Percentiles rank a stretch among this genome's conserved stretches.
These are phyloP conservation scores for Suillus brevipes DNA, from an alignment of 768 basidiomycete genomes.

Conservation along the genomic window DNA sequence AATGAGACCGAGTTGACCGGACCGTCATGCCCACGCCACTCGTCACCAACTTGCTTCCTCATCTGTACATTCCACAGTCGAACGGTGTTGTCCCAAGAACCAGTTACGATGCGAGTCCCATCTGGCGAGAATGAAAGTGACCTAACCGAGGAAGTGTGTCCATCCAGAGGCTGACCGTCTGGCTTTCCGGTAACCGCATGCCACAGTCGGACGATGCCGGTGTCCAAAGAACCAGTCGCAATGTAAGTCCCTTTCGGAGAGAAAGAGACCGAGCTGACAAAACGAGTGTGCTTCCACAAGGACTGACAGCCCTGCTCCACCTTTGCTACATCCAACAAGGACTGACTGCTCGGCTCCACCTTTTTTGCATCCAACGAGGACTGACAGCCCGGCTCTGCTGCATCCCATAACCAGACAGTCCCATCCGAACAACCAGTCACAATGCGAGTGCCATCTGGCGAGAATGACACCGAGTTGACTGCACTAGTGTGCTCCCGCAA, in stretches of 20 bases:
- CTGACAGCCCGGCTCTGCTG: not conserved
- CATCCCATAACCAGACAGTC: slow-evolving; percentile 14
- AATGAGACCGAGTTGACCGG: slow-evolving; percentile 9
- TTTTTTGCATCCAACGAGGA: not conserved
- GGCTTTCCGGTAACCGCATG: slow-evolving; percentile 5
- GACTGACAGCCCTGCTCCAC: not conserved
- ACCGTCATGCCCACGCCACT: slow-evolving; percentile 4
- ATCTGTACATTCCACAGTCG: slow-evolving; percentile 8
- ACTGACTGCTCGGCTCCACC: not conserved
- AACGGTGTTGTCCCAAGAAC: slow-evolving; percentile 2
- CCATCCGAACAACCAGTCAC: slow-evolving; percentile 10
- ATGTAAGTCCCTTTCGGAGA: slow-evolving; percentile 20
- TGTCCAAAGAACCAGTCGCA: slow-evolving; percentile 20
- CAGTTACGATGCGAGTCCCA: slow-evolving; percentile 2
- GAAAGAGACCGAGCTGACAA: slow-evolving; percentile 18
- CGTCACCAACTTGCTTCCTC: not conserved
- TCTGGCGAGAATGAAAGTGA: slow-evolving; percentile 9
- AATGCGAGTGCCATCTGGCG: slow-evolving; percentile 15
- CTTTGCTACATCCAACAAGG: slow-evolving; percentile 10
- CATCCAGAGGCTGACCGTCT: not conserved
- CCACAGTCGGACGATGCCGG: slow-evolving; percentile 18
- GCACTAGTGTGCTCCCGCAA: slow-evolving; percentile 10
- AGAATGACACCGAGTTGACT: slow-evolving; percentile 14
- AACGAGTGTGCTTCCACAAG: slow-evolving; percentile 15
- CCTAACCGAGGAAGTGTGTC: not conserved